A percentile compares a stretch with the other conserved stretches of the same genome.
Evolutionary conservation across 805 yeast species (phyloP).

Genomic region (Wickerhamiella azyma): DNA sequence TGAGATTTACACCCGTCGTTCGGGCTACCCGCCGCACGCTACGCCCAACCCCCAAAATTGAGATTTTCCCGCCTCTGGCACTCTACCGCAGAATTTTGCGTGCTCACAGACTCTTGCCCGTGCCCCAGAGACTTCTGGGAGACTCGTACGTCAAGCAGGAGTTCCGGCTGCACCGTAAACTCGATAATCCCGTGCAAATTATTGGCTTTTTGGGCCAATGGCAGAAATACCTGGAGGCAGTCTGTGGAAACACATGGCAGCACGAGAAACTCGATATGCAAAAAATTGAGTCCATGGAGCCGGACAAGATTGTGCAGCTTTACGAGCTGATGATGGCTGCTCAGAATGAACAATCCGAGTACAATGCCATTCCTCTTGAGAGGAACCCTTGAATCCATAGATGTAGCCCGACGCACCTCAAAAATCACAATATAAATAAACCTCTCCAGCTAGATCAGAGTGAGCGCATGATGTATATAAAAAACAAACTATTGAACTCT

Average conservation of each 20-base stretch:
- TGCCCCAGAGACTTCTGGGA: constrained; percentile 60
- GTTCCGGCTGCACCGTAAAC: constrained; percentile 65
- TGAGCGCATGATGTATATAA: too few species aligned
- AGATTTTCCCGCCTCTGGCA: constrained; percentile 63
- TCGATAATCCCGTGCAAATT: constrained; percentile 84
- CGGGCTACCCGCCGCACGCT: constrained; percentile 16
- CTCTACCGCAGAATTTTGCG: constrained; percentile 71
- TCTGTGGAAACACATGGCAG: constrained; percentile 44
- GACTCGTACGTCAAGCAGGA: constrained; percentile 83
- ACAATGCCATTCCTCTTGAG: constrained; percentile 21
- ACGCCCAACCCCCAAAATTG: constrained; percentile 16
- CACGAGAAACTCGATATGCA: constrained; percentile 46
- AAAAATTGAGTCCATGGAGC: constrained; percentile 69
- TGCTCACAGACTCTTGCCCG: constrained; percentile 56
- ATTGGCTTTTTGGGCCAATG: constrained; percentile 88
- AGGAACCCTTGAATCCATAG: neutral
- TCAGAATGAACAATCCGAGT: constrained; percentile 25
- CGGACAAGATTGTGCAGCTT: constrained; percentile 74
- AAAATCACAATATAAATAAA: too few species aligned
- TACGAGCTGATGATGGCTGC: constrained; percentile 35
- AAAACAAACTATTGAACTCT: too few species aligned
- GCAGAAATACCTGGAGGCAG: constrained; percentile 43
- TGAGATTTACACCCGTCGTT: neutral
- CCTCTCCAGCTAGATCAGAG: too few species aligned
- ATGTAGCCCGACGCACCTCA: too few species aligned